Conservation (phyloP, 2,329 filamentous ascomycete genomes). For the Alternaria burnsii region DNA sequence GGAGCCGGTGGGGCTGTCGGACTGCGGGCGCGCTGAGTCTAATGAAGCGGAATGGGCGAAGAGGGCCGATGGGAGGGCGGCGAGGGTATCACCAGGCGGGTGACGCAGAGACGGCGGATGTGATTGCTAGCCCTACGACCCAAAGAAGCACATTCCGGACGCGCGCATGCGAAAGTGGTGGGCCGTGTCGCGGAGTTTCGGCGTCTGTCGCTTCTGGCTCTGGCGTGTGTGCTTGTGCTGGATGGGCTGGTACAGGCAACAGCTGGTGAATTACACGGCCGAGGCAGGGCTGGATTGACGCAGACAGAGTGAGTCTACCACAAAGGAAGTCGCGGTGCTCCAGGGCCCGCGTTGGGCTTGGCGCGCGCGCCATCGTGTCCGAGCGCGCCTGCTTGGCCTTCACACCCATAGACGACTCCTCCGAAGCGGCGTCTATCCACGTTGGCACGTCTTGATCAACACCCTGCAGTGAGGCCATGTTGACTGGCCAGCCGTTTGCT, state of each 20-base stretch:
- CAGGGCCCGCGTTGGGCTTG: conserved; percentile 25
- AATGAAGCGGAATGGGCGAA: conserved; percentile 21
- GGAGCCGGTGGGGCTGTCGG: conserved; percentile 20
- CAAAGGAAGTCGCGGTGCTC: conserved; percentile 34
- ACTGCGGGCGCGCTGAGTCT: conserved; percentile 15
- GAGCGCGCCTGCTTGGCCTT: conserved; percentile 14
- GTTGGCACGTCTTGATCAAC: neutral
- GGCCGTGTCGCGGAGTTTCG: conserved; percentile 7
- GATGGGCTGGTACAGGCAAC: neutral
- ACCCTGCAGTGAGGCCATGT: conserved; percentile 6
- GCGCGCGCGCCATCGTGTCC: conserved; percentile 17
- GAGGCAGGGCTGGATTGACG: neutral
- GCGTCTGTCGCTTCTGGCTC: neutral
- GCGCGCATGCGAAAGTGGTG: conserved; percentile 33
- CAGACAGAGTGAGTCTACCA: neutral
- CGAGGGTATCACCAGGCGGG: conserved; percentile 38
- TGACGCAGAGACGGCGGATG: conserved; percentile 37
- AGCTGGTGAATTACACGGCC: neutral
- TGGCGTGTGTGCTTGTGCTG: neutral
- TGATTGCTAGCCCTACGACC: conserved; percentile 44
- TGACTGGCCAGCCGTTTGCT: conserved; percentile 29
- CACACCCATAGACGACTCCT: conserved; percentile 21
- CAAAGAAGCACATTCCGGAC: conserved; percentile 41
- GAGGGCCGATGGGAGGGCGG: conserved; percentile 29
- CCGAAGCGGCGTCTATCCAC: conserved; percentile 19